A percentile compares a stretch with the other conserved stretches of the same genome.
Conservation (phyloP, 495 filamentous ascomycete species). For the Xylona heveae region DNA sequence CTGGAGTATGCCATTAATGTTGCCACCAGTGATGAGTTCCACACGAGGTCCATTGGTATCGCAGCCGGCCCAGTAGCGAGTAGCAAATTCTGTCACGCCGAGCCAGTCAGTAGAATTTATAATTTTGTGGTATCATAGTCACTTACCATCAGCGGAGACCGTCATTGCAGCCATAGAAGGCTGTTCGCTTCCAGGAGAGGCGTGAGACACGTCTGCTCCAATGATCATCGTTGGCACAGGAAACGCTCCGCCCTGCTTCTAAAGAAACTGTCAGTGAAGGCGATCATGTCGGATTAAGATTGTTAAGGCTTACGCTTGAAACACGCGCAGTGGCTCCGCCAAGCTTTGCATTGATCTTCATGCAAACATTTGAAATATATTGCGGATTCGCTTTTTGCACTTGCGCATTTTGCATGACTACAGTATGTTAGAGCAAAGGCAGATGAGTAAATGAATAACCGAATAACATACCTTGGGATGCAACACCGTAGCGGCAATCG, state of each 20-base stretch:
- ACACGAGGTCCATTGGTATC: constrained; percentile 56
- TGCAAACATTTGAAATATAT: constrained; percentile 69
- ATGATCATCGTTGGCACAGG: constrained; percentile 45
- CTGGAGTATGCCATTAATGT: constrained; percentile 39
- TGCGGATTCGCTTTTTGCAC: constrained; percentile 41
- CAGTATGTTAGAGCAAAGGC: background rate
- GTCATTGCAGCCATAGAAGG: constrained; percentile 76
- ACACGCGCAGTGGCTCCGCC: constrained; percentile 49
- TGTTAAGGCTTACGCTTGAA: constrained; percentile 12
- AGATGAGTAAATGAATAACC: constrained; percentile 2
- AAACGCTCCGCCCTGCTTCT: constrained; percentile 11
- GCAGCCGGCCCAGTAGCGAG: constrained; percentile 52
- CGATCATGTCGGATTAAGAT: background rate
- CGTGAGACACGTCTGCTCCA: constrained; percentile 80
- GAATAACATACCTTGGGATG: constrained; percentile 32
- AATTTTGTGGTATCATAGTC: background rate
- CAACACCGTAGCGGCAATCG: constrained; percentile 60
- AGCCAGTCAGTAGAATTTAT: too few species aligned
- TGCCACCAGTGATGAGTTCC: constrained; percentile 48
- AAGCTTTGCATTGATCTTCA: constrained; percentile 96
- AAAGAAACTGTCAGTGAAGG: background rate
- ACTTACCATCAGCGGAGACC: constrained; percentile 43
- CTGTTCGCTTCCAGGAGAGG: constrained; percentile 35
- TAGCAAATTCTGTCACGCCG: constrained; percentile 8
- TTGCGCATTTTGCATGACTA: constrained; percentile 34